Base-by-base conservation (phyloP, 345 rosid species). In the Arabidopsis suecica region DNA sequence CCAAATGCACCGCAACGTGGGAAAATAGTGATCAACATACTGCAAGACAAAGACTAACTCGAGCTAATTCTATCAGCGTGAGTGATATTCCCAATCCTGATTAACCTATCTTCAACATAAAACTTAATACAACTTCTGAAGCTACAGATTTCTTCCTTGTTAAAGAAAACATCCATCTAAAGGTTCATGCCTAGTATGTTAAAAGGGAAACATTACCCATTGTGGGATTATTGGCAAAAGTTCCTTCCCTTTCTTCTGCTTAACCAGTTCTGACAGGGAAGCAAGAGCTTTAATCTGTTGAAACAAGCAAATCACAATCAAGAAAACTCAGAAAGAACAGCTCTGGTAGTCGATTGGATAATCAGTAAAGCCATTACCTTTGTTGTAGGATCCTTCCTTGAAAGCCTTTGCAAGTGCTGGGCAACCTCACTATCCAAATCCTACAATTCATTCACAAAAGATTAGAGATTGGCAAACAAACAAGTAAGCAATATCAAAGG, bases 371-470 rank as follows among this genome's bases (percentile, higher is more conserved):
- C 13, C 4, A 18, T 18, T 71, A 90, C 98, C 97, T 94, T 94
- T 68, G 98, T 94, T 4, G 83, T 86, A 71, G 95, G 96, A 68
- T 94, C 98, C 71, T 94, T 94, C 84, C 98, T 84, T 1, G 88
- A 83, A 47, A 94, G 83, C 60, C 96, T 86, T 86, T 87, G 93
- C 88, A 94, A 81, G 83, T 91, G 97, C 55, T 82, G 93, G 4
- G 85, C 83, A 61, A 91, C 84, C 83, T 91, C 98, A 72, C 91
- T 84, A 77, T 91, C 98, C 60, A 86, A 53, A 76, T 87, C 93
- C 97, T 94, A 83, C 72, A 71, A 72, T 47, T 36, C 48, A 63
- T 49, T 64, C 63, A 76, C 25, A 54, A 69, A 44, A 72, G 30
- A 42, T 72, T 42, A 72, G 68, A 65, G 10, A 66, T 51, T 51